Conservation (phyloP, 164 flowering plant genomes). For the Aristolochia fimbriata region DNA sequence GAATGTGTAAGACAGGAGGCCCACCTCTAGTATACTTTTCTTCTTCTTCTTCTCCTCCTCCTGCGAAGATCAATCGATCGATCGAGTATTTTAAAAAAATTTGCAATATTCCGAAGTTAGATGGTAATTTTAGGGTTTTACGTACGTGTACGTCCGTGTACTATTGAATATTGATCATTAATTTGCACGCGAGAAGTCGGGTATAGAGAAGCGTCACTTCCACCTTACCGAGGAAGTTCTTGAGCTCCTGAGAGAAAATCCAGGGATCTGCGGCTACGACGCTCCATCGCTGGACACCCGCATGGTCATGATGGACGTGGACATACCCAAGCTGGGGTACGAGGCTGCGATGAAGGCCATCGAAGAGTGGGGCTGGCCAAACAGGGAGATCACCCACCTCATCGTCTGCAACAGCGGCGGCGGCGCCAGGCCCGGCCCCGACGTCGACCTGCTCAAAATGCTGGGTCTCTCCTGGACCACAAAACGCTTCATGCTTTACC, state of each 20-base stretch:
- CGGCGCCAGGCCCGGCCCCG: too few species aligned
- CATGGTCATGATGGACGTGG: not conserved
- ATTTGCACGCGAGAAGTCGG: not conserved
- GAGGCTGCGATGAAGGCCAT: conserved; percentile 6
- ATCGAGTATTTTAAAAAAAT: not conserved
- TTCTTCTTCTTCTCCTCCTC: not conserved
- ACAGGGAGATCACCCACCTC: too few species aligned
- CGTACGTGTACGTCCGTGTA: not conserved
- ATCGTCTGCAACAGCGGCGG: too few species aligned
- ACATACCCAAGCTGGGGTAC: conserved; percentile 3
- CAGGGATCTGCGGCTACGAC: not conserved
- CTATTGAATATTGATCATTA: not conserved
- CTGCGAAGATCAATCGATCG: too few species aligned
- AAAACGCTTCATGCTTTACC: too few species aligned
- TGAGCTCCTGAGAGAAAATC: conserved; percentile 1
- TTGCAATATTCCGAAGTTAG: not conserved
- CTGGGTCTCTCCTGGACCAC: too few species aligned
- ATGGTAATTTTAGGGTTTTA: not conserved
- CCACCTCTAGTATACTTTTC: not conserved
- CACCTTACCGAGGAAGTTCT: conserved; percentile 3
- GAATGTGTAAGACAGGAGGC: not conserved
- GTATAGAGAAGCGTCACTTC: conserved; percentile 1
- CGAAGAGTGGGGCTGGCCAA: not conserved
- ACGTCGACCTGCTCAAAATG: too few species aligned
- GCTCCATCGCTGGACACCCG: conserved; percentile 2